phyloP scores from a whole-genome alignment of 1,284 basidiomycete species.

The Naganishia albida region DNA sequence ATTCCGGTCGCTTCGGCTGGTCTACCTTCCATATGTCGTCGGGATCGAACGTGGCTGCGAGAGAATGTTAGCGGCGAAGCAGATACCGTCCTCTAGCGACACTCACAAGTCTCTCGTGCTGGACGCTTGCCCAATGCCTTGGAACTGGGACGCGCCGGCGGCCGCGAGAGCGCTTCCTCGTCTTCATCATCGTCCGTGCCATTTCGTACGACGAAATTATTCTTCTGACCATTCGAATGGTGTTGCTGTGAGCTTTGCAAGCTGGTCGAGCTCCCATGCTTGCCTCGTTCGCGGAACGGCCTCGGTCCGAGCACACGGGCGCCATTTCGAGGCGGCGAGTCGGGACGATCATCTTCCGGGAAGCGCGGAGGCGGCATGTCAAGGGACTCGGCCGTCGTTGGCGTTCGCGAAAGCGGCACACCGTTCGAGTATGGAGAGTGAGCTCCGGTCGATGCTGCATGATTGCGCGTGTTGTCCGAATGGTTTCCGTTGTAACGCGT shows the following conservation, averaged over 20 bases:
- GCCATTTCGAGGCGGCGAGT: conserved; percentile 29
- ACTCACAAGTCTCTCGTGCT: conserved; percentile 46
- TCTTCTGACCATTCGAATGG: conserved; percentile 16
- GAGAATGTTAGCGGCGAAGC: not conserved
- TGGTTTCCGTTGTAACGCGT: not conserved
- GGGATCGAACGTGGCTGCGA: conserved; percentile 44
- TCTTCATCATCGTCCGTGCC: conserved; percentile 28
- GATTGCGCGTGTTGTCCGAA: not conserved
- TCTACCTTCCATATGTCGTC: conserved; percentile 46
- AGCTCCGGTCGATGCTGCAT: not conserved
- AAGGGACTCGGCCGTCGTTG: conserved; percentile 14
- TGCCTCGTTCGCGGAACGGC: conserved; percentile 30
- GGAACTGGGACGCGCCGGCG: conserved; percentile 44
- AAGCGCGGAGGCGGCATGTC: conserved; percentile 25
- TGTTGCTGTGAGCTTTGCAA: conserved; percentile 26
- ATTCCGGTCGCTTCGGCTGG: conserved; percentile 21
- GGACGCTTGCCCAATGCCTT: conserved; percentile 53
- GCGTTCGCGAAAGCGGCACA: not conserved
- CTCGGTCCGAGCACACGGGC: conserved; percentile 30
- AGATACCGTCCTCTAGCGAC: not conserved
- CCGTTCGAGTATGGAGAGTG: conserved; percentile 18
- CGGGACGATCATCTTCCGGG: conserved; percentile 21
- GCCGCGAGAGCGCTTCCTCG: conserved; percentile 38
- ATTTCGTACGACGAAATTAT: conserved; percentile 21
- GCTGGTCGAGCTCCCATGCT: conserved; percentile 31